Evolutionary conservation across 2,329 filamentous ascomycete species (phyloP), one percentile per base, ranked within the genome.

Genomic region (Microcera coccophila): DNA sequence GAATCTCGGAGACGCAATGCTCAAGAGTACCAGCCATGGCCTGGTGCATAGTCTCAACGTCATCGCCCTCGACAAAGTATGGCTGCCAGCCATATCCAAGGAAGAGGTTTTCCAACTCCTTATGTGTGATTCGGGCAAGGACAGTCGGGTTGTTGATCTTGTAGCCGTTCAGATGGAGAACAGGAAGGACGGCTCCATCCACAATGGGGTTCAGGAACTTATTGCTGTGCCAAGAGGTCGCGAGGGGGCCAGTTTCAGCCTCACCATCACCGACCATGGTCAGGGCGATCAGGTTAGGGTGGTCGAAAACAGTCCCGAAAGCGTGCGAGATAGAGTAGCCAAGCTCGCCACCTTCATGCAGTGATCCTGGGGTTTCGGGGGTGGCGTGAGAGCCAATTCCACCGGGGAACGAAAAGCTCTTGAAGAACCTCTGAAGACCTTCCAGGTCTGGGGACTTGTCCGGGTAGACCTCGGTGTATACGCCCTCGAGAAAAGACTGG

Each of bases 71-170:
- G 36, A 90, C 86, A 55, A 90, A 88, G 65, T 88, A 89, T 8
- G 86, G 85, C 37, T 81, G 78, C 81, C 84, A 90, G 52, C 86
- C 86, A 57, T 89, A 90, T 21, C 86, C 86, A 32, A 78, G 50
- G 64, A 90, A 85, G 15, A 90, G 71, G 18, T 74, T 69, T 53
- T 81, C 75, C 5, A 90, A 72, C 65, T 90, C 86, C 48, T 85
- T 78, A 61, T 89, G 84, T 33, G 79, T 78, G 58, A 90, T 84
- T 52, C 86, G 80, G 12, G 85, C 81, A 14, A 90, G 75, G 1
- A 90, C 60, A 4, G 82, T 90, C 8, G 84, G 84, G 64, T 88
- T 87, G 71, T 87, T 87, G 71, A 90, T 90, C 72, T 90, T 90
- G 75, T 90, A 90, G 36, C 86, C 86, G 55, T 90, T 90, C 24